These are phyloP conservation scores for Vigna mungo DNA, from an alignment of 306 rosid genomes.

Conservation along the genomic window DNA sequence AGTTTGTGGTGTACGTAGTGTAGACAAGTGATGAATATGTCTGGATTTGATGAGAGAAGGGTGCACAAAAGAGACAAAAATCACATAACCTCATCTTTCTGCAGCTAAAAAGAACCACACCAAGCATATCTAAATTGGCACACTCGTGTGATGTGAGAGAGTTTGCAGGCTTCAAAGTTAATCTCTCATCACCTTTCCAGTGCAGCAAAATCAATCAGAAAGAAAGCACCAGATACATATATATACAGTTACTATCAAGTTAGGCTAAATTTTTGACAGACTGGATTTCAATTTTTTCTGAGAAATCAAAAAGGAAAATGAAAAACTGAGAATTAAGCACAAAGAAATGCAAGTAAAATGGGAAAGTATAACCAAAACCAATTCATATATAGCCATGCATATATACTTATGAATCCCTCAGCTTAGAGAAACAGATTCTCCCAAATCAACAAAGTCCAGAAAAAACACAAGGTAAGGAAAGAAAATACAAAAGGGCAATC, in stretches of 20 bases:
- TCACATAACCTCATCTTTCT: conserved; percentile 56
- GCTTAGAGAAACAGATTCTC: conserved; percentile 3
- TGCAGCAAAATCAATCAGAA: neutral
- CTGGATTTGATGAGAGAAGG: conserved; percentile 46
- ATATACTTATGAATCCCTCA: neutral
- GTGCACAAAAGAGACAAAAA: conserved; percentile 35
- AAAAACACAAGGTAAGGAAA: neutral
- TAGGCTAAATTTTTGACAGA: neutral
- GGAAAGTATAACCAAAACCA: neutral
- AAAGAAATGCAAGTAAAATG: conserved; percentile 2
- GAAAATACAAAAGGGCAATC: neutral
- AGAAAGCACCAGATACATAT: neutral
- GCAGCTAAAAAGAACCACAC: conserved; percentile 51
- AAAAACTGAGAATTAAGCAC: neutral
- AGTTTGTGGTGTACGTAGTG: conserved; percentile 15
- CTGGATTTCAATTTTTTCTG: neutral
- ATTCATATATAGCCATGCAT: neutral
- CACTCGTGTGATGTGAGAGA: conserved; percentile 28
- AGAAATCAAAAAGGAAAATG: neutral
- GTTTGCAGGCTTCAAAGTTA: neutral
- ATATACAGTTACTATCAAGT: neutral
- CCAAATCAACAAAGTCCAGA: neutral
- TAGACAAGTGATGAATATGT: conserved; percentile 29
- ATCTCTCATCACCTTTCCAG: neutral
- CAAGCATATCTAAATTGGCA: conserved; percentile 1